Conservation (phyloP, 106 monocot genomes). For the Allium cepa region DNA sequence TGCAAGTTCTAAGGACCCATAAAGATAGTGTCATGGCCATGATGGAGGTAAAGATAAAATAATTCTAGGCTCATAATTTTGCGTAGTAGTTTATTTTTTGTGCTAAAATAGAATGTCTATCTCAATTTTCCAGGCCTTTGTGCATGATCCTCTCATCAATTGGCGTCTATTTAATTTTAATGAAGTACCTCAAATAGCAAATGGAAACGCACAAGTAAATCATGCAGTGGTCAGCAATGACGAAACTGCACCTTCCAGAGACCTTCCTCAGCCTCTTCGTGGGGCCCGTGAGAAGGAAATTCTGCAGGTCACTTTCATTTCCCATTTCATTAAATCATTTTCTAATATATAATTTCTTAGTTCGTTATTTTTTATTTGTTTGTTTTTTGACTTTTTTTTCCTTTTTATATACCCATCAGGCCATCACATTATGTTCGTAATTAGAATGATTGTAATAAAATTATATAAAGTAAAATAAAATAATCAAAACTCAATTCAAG, state of each 20-base stretch:
- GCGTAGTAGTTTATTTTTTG: too few species aligned
- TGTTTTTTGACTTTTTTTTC: constrained; percentile 64
- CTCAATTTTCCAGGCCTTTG: constrained; percentile 66
- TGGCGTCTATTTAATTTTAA: constrained; percentile 98
- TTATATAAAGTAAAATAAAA: too few species aligned
- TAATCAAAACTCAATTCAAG: too few species aligned
- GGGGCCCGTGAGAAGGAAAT: constrained; percentile 83
- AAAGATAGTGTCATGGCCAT: constrained; percentile 99
- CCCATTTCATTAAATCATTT: too few species aligned
- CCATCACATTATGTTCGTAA: too few species aligned
- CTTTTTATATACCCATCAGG: not conserved
- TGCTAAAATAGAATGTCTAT: too few species aligned
- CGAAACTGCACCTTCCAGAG: constrained; percentile 43
- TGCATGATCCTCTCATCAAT: constrained; percentile 98
- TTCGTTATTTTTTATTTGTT: constrained; percentile 80
- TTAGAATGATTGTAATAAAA: too few species aligned
- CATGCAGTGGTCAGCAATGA: constrained; percentile 72
- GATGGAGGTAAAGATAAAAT: constrained; percentile 76
- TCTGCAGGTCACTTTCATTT: constrained; percentile 46
- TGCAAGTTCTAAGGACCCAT: constrained; percentile 95
- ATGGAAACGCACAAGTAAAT: constrained; percentile 37
- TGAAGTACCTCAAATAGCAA: constrained; percentile 92
- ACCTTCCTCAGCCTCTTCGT: constrained; percentile 79
- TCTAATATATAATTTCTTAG: not conserved
- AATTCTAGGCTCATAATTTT: constrained; percentile 4